A percentile compares a stretch with the other conserved stretches of the same genome.
Conservation (phyloP, 805 yeast genomes). For the Candida easanensis region DNA sequence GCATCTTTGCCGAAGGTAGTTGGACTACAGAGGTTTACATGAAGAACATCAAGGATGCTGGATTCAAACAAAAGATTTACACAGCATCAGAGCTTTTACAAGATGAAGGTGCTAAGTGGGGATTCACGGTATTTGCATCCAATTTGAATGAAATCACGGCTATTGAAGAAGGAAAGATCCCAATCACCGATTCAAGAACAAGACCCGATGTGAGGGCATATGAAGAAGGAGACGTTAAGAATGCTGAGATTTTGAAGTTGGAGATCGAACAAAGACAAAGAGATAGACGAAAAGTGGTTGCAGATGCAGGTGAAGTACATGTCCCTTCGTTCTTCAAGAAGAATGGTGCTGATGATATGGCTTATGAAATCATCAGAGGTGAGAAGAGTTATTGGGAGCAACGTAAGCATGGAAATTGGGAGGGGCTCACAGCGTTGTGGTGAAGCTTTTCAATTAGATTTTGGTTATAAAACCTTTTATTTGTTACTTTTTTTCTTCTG, state of each 20-base stretch:
- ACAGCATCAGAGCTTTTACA: slow-evolving; percentile 61
- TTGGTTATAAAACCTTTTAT: too few relatives aligned
- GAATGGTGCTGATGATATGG: slow-evolving; percentile 23
- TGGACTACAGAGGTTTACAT: slow-evolving; percentile 75
- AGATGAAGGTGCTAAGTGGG: slow-evolving; percentile 64
- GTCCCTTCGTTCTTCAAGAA: slow-evolving; percentile 62
- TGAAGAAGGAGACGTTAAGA: slow-evolving; percentile 63
- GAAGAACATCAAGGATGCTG: slow-evolving; percentile 21
- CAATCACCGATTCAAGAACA: slow-evolving; percentile 86
- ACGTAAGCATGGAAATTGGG: slow-evolving; percentile 64
- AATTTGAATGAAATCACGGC: slow-evolving; percentile 74
- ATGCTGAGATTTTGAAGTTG: slow-evolving; percentile 70
- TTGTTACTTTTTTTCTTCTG: not conserved
- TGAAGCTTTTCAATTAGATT: too few relatives aligned
- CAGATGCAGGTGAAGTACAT: slow-evolving; percentile 43
- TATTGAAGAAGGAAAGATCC: slow-evolving; percentile 59
- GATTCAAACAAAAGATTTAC: slow-evolving; percentile 57
- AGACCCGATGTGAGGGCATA: slow-evolving; percentile 82
- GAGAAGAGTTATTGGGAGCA: slow-evolving; percentile 74
- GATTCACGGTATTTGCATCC: slow-evolving; percentile 82
- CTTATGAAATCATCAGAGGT: slow-evolving; percentile 60
- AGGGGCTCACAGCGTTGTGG: slow-evolving; percentile 55
- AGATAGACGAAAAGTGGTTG: slow-evolving; percentile 59
- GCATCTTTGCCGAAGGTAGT: slow-evolving; percentile 49
- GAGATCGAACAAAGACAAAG: slow-evolving; percentile 80